Evolutionary conservation across 192 early-diverging fungal species (phyloP).

Genomic region (Phycomyces nitens): DNA sequence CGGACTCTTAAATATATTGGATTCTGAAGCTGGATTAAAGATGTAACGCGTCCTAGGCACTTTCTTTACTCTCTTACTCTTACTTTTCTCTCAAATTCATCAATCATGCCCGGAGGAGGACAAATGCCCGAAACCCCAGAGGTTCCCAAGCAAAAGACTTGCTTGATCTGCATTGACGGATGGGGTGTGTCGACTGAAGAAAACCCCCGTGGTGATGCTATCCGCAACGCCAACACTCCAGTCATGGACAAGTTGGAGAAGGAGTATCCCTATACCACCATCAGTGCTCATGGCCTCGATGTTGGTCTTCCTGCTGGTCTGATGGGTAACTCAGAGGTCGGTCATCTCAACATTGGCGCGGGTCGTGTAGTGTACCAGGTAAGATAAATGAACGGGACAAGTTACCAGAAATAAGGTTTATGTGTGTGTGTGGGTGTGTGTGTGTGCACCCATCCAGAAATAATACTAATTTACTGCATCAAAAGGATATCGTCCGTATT

Average conservation of each 20-base stretch:
- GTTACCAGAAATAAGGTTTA: constrained; percentile 5
- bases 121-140: constrained; percentile 31
- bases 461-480: no score
- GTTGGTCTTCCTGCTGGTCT: constrained; percentile 98
- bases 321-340: constrained; percentile 99
- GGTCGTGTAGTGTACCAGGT: constrained; percentile 98
- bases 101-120: constrained; percentile 38
- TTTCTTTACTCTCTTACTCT: no score
- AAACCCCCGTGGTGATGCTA: constrained; percentile 82
- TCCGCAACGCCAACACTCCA: constrained; percentile 88
- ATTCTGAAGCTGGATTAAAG: no score
- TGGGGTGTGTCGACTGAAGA: constrained; percentile 86
- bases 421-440: no score
- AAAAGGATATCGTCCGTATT: constrained; percentile 96
- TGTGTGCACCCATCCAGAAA: background rate
- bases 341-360: constrained; percentile 99
- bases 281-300: constrained; percentile 90
- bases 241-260: constrained; percentile 83
- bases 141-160: constrained; percentile 59
- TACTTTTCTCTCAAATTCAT: constrained; percentile 7
- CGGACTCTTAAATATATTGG: no score
- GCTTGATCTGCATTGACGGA: constrained; percentile 94
- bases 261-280: constrained; percentile 68
- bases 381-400: constrained; percentile 12
- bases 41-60: no score